These are phyloP conservation scores for Russula sp. DNA, from an alignment of 768 basidiomycete species.

Conservation along the genomic window DNA sequence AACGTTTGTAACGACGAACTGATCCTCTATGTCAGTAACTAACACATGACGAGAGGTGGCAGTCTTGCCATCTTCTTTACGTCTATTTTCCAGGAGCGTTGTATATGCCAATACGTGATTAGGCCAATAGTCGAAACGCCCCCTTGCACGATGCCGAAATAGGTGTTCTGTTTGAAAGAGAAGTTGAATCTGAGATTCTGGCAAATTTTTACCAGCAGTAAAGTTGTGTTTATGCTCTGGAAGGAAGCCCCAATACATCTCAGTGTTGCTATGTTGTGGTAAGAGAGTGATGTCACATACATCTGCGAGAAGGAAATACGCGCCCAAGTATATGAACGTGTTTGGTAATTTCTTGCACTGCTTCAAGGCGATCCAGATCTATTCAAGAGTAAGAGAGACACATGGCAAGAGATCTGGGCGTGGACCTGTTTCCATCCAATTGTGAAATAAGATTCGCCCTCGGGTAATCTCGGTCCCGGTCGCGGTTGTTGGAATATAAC, in stretches of 20 bases:
- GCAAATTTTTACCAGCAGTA: slow-evolving; percentile 64
- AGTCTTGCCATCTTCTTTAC: slow-evolving; percentile 64
- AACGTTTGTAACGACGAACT: slow-evolving; percentile 70
- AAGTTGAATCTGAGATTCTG: slow-evolving; percentile 78
- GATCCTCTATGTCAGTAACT: no score
- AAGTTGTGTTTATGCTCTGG: slow-evolving; percentile 75
- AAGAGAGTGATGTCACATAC: slow-evolving; percentile 31
- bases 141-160: slow-evolving; percentile 68
- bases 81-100: slow-evolving; percentile 66
- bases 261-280: no score
- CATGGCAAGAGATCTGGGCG: not conserved
- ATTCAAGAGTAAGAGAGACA: slow-evolving; percentile 1
- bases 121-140: slow-evolving; percentile 64
- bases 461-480: slow-evolving; percentile 71
- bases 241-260: no score
- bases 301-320: slow-evolving; percentile 75
- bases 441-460: slow-evolving; percentile 67
- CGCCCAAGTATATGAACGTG: slow-evolving; percentile 73
- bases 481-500: slow-evolving; percentile 83
- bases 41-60: slow-evolving; percentile 1
- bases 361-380: slow-evolving; percentile 73
- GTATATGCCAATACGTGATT: slow-evolving; percentile 78
- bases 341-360: slow-evolving; percentile 73
- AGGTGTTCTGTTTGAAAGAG: slow-evolving; percentile 76
- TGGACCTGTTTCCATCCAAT: slow-evolving; percentile 82